Evolutionary conservation across 257 asterid species (phyloP).

Genomic region (Lycium ferocissimum): DNA sequence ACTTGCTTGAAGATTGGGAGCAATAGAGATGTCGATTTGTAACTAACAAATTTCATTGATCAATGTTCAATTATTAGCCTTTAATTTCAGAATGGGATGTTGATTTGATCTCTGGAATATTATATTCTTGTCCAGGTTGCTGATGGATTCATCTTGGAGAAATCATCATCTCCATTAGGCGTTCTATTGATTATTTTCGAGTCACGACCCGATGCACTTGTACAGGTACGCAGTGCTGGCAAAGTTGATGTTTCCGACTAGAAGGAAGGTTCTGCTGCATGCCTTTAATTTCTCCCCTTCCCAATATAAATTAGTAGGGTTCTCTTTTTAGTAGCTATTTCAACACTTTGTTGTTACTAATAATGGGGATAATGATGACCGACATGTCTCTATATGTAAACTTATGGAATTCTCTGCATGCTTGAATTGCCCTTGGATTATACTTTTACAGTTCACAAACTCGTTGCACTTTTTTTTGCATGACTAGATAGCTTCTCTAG

Average conservation of each 20-base stretch:
- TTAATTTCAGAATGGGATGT: slow-evolving; percentile 3
- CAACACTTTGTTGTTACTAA: background rate
- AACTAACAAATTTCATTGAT: background rate
- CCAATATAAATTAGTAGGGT: slow-evolving; percentile 11
- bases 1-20: slow-evolving; percentile 9
- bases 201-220: slow-evolving; percentile 89
- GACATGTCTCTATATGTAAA: background rate
- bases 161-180: slow-evolving; percentile 74
- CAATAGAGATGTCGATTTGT: slow-evolving; percentile 11
- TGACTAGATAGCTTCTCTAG: slow-evolving; percentile 79
- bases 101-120: slow-evolving; percentile 18
- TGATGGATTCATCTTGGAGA: slow-evolving; percentile 75
- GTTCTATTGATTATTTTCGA: slow-evolving; percentile 79
- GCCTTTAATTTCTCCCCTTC: slow-evolving; percentile 12
- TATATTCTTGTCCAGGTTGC: slow-evolving; percentile 57
- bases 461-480: slow-evolving; percentile 19
- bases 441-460: slow-evolving; percentile 22
- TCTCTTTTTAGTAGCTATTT: slow-evolving; percentile 27
- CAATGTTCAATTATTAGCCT: background rate
- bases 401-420: slow-evolving; percentile 22
- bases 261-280: slow-evolving; percentile 6
- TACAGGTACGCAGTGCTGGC: slow-evolving; percentile 56
- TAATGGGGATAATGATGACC: background rate
- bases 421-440: slow-evolving; percentile 26
- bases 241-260: background rate